Evolutionary conservation across 352 stramenopile genomes (phyloP).

Genomic region (Phytophthora pistaciae): DNA sequence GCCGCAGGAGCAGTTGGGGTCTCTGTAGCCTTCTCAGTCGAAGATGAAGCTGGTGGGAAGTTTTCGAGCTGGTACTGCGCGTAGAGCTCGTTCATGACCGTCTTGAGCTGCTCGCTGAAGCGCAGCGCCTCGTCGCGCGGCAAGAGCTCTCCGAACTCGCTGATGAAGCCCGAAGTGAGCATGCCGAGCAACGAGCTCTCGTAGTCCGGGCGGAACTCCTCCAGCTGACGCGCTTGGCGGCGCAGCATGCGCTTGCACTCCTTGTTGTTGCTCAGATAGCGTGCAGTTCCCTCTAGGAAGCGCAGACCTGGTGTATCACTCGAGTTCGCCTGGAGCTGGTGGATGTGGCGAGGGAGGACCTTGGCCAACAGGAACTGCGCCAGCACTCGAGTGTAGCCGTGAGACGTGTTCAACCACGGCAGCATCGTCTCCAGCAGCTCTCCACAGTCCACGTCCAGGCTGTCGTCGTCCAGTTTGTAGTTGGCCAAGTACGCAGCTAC

Average conservation of each 20-base stretch:
- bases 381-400: constrained; percentile 86
- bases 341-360: constrained; percentile 72
- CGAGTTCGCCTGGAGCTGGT: constrained; percentile 33
- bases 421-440: constrained; percentile 63
- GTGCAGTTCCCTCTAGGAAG: constrained; percentile 63
- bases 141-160: constrained; percentile 81
- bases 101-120: constrained; percentile 70
- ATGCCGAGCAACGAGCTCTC: constrained; percentile 81
- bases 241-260: constrained; percentile 86
- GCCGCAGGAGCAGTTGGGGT: constrained; percentile 2
- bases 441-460: constrained; percentile 30
- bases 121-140: constrained; percentile 63
- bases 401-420: constrained; percentile 77
- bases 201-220: constrained; percentile 68
- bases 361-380: constrained; percentile 75
- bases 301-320: constrained; percentile 35
- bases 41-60: constrained; percentile 28
- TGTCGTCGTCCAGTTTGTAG: constrained; percentile 42
- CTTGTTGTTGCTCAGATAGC: constrained; percentile 85
- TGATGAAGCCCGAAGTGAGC: constrained; percentile 67
- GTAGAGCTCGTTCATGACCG: constrained; percentile 71
- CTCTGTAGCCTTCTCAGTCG: not conserved
- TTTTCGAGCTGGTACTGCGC: constrained; percentile 81
- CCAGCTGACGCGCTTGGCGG: constrained; percentile 71
- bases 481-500: constrained; percentile 52